Base-by-base conservation (phyloP, 495 filamentous ascomycete species). In the Hyaloscypha variabilis region DNA sequence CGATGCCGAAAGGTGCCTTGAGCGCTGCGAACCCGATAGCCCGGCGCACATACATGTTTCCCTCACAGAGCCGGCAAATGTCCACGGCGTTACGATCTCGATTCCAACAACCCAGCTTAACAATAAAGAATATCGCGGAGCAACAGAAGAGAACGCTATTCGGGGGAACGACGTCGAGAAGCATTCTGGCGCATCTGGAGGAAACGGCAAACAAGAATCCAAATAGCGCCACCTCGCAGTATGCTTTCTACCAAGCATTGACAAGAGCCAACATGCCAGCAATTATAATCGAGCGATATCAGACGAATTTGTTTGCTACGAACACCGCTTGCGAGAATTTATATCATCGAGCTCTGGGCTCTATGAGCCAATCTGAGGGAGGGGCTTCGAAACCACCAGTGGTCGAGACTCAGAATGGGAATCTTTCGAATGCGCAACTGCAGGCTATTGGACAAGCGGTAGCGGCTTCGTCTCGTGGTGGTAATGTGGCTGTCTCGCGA, bases 161-260 rank as follows among this genome's bases (percentile, higher is more conserved):
- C 25, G 65, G 63, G 8, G 42, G 52, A 11, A 56, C 42, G 49
- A 70, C 80, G 46, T 78, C 83, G 46, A 76, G 78, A 56, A 81
- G 78, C 63, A 70, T 82, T 19, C 77, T 86, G 34, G 83, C 80
- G 26, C 78, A 77, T 69, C 75, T 81, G 69, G 95, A 99, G 77
- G 90, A 91, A 73, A 87, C 90, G 26, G 96, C 95, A 39, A 98
- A 97, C 75, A 90, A 91, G 78, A 94, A 96, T 69, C 91, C 95
- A 3, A 86, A 82, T 67, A 97, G 90, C 76, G 86, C 92, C 17
- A 89, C 87, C 28, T 88, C 92, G 19, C 95, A 99, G 76, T 93
- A 92, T 77, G 88, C 91, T 24, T 97, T 99, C 75, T 99, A 99
- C 76, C 87, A 92, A 71, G 88, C 92, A 36, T 85, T 98, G n/a